Percentiles rank a stretch among this genome's conserved stretches.
phyloP scores from a whole-genome alignment of 495 filamentous ascomycete genomes.

The Podospora pseudoanserina region DNA sequence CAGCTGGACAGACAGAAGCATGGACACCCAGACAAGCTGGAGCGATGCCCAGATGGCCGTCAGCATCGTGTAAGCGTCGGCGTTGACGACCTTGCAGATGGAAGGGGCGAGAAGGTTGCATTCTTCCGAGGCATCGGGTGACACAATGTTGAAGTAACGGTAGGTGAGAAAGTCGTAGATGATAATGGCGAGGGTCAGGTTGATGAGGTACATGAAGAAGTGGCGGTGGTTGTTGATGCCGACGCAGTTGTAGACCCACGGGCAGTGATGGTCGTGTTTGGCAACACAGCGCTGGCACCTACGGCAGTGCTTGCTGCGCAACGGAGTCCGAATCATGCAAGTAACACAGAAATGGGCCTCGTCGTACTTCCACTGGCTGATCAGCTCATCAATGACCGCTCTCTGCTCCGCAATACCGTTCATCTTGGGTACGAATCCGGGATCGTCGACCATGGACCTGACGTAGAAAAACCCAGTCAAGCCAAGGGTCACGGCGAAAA shows the following conservation, averaged over 20 bases:
- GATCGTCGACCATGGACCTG: constrained; percentile 79
- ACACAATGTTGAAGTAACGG: constrained; percentile 38
- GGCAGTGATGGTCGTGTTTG: constrained; percentile 97
- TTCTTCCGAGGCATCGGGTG: constrained; percentile 35
- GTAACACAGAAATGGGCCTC: constrained; percentile 87
- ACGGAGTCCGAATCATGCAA: constrained; percentile 88
- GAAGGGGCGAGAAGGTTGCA: constrained; percentile 74
- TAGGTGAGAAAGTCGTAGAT: constrained; percentile 51
- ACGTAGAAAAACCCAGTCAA: constrained; percentile 82
- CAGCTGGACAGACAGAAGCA: constrained; percentile 90
- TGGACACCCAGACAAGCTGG: constrained; percentile 90
- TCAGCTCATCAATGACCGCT: constrained; percentile 76
- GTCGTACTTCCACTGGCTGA: constrained; percentile 83
- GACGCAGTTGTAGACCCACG: constrained; percentile 96
- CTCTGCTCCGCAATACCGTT: constrained; percentile 84
- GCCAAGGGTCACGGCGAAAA: constrained; percentile 61
- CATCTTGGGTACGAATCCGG: constrained; percentile 91
- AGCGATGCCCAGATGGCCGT: constrained; percentile 72
- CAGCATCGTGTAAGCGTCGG: constrained; percentile 79
- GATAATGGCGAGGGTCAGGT: constrained; percentile 69
- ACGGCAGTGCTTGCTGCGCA: constrained; percentile 93
- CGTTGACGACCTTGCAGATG: constrained; percentile 68
- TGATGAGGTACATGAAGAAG: constrained; percentile 84
- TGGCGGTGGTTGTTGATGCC: constrained; percentile 93
- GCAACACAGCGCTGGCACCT: constrained; percentile 88